These are phyloP conservation scores for Trametes hirsuta DNA, from an alignment of 1,284 basidiomycete species.

Conservation along the genomic window DNA sequence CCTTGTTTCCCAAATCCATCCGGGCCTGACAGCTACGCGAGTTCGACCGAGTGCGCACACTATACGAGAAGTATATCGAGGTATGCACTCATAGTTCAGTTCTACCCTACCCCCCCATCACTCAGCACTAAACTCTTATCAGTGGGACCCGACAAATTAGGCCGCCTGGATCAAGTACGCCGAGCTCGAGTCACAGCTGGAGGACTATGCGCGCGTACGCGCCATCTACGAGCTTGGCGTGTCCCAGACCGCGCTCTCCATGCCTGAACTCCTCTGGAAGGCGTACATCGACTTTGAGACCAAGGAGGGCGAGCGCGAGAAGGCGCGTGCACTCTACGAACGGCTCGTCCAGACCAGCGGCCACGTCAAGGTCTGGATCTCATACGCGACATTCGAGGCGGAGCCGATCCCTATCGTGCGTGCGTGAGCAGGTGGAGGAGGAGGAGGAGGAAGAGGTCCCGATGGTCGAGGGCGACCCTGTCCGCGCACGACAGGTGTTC, in stretches of 20 bases:
- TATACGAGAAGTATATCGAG: constrained; percentile 96
- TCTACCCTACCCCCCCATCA: neutral
- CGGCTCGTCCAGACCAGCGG: constrained; percentile 85
- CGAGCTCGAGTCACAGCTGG: constrained; percentile 91
- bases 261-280: constrained; percentile 99
- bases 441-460: constrained; percentile 42
- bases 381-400: constrained; percentile 79
- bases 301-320: constrained; percentile 90
- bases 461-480: constrained; percentile 49
- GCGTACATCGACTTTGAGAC: constrained; percentile 98
- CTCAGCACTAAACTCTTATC: neutral
- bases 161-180: constrained; percentile 98
- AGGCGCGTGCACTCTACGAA: constrained; percentile 88
- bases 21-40: constrained; percentile 67
- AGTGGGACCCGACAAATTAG: constrained; percentile 90
- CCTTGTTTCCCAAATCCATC: neutral
- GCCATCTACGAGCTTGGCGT: constrained; percentile 96
- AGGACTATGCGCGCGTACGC: constrained; percentile 90
- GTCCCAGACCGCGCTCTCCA: constrained; percentile 89
- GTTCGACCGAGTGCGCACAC: constrained; percentile 89
- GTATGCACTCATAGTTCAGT: constrained; percentile 42
- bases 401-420: constrained; percentile 67
- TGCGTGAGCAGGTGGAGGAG: constrained; percentile 76
- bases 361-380: constrained; percentile 93
- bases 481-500: constrained; percentile 76